Evolutionary conservation across 1,284 basidiomycete species (phyloP).

Genomic region (Anthracocystis panici-leucophaei): DNA sequence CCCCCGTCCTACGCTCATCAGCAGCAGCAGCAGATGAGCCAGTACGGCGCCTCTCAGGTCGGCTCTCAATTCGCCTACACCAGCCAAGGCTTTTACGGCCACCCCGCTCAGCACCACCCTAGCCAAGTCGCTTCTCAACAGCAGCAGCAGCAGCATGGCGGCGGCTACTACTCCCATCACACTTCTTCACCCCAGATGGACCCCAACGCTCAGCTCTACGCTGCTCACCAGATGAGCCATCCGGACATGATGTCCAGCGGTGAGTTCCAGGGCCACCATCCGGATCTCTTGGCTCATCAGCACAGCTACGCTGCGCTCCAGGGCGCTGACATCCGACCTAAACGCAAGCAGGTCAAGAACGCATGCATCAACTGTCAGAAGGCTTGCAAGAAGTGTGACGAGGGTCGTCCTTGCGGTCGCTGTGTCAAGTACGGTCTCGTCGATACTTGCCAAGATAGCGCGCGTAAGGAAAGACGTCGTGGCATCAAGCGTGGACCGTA

Average conservation of each 20-base stretch:
- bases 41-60: conserved; percentile 43
- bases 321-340: conserved; percentile 68
- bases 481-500: conserved; percentile 88
- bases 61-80: conserved; percentile 40
- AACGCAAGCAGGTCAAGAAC: conserved; percentile 89
- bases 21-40: conserved; percentile 35
- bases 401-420: conserved; percentile 84
- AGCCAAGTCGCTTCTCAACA: conserved; percentile 35
- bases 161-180: conserved; percentile 42
- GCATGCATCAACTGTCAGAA: conserved; percentile 89
- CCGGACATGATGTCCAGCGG: conserved; percentile 39
- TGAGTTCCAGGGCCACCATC: conserved; percentile 39
- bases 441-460: conserved; percentile 83
- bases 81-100: conserved; percentile 43
- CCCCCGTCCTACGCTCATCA: conserved; percentile 30
- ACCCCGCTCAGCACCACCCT: conserved; percentile 37
- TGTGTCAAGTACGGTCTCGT: conserved; percentile 85
- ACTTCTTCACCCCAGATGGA: conserved; percentile 47
- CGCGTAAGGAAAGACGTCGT: conserved; percentile 85
- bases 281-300: conserved; percentile 36
- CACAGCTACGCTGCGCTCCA: conserved; percentile 38
- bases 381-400: conserved; percentile 90
- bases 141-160: conserved; percentile 22
- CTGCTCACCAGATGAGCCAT: conserved; percentile 50
- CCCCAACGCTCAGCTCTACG: conserved; percentile 41